Base-by-base conservation (phyloP, 148 eudicot species). In the Arctostaphylos glauca region DNA sequence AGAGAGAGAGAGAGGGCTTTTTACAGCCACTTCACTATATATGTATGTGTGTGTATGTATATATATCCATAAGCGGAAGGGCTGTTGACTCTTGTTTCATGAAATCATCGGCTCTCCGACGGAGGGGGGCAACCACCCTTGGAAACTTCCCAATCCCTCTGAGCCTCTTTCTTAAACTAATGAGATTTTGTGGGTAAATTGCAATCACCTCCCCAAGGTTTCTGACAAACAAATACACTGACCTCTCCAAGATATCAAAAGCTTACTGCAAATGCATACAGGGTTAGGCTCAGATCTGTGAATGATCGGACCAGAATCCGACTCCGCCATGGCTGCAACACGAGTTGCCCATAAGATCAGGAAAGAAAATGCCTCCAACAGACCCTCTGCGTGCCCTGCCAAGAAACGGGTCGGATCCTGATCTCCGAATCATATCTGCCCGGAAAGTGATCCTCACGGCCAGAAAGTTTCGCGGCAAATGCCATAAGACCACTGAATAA, bases 161-260 rank as follows among this genome's bases (percentile, higher is more conserved):
- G 49, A 71, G 84, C 80, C 84, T 76, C 84, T 59, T 75, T 38
- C 84, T 82, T 82, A 60, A 76, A 82, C 74, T 76, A 82, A 49
- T 76, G 84, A 82, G 80, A 47, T 48, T 74, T 23, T 25, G 25
- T 31, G 38, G 38, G 38, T 31, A 31, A 31, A 31, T 31, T 31
- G 38, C 38, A 31, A 31, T 31, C 0, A 31, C 38, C 38, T 31
- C 38, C 1, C 38, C 38, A 1, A 31, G 38, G 38, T 31, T 31
- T 31, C 38, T 31, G 38, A 31, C 38, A 31, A 31, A 31, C 38
- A 31, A 31, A 31, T 31, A 31, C 38, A 31, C 38, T 31, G 38
- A 31, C 38, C 0, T 31, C 38, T 31, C 38, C 38, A 31, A 62
- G 9, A 60, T 60, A n/a, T 60, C 54, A 52, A 52, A 8, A 9